A percentile compares a stretch with the other conserved stretches of the same genome.
Evolutionary conservation across 1,284 basidiomycete genomes (phyloP).

Genomic region (Singerocomus rubriflavus): DNA sequence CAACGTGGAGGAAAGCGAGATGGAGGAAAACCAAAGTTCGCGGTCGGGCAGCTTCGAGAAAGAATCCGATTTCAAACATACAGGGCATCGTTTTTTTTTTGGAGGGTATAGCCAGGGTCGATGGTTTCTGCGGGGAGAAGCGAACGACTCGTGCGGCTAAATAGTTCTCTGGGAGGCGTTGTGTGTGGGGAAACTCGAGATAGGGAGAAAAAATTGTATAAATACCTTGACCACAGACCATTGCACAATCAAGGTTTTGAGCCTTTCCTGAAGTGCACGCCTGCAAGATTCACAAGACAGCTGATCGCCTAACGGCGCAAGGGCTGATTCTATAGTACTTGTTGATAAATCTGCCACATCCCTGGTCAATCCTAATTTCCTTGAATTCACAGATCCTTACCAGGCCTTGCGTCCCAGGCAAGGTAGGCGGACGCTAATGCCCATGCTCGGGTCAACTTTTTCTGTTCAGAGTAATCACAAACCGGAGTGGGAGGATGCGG

Average conservation of each 20-base stretch:
- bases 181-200: slow-evolving; percentile 4
- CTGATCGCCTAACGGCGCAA: slow-evolving; percentile 56
- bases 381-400: slow-evolving; percentile 32
- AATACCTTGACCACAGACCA: slow-evolving; percentile 76
- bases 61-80: neutral
- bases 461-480: slow-evolving; percentile 62
- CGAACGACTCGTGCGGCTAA: slow-evolving; percentile 11
- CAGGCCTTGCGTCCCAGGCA: slow-evolving; percentile 66
- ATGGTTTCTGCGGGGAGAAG: neutral
- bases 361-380: slow-evolving; percentile 10
- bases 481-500: slow-evolving; percentile 55
- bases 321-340: slow-evolving; percentile 56
- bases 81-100: slow-evolving; percentile 1
- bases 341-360: slow-evolving; percentile 51
- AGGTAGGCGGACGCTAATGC: slow-evolving; percentile 65
- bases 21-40: neutral
- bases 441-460: slow-evolving; percentile 62
- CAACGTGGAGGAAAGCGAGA: neutral
- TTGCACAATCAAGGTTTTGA: slow-evolving; percentile 65
- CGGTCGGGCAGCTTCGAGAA: neutral
- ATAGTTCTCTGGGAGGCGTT: slow-evolving; percentile 32
- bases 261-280: slow-evolving; percentile 55
- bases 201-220: neutral
- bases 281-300: slow-evolving; percentile 62
- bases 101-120: slow-evolving; percentile 11